Conservation (phyloP, 169 alveolate species). For the Pseudocohnilembus persalinus region DNA sequence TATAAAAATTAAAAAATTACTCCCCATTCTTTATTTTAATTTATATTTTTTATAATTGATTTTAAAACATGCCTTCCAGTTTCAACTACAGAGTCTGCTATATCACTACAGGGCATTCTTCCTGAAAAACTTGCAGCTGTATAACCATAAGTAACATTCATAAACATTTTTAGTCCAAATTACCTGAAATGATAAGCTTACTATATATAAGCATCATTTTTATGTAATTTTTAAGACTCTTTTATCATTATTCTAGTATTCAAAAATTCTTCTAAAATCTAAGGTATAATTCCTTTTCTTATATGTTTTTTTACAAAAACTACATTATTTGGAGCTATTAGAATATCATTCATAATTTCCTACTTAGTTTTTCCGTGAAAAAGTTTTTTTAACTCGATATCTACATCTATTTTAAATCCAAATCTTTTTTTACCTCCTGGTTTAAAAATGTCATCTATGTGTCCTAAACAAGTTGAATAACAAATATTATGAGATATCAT, state of each 20-base stretch:
- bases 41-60: conserved; percentile 53
- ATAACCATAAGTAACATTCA: conserved; percentile 83
- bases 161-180: conserved; percentile 71
- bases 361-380: conserved; percentile 23
- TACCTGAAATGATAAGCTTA: conserved; percentile 71
- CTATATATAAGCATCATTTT: conserved; percentile 48
- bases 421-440: conserved; percentile 55
- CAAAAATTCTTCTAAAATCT: conserved; percentile 71
- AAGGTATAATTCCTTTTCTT: conserved; percentile 74
- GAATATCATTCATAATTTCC: conserved; percentile 48
- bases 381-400: conserved; percentile 22
- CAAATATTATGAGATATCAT: conserved; percentile 83
- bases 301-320: conserved; percentile 71
- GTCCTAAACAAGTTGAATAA: conserved; percentile 82
- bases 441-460: conserved; percentile 45
- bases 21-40: conserved; percentile 51
- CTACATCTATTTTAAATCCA: conserved; percentile 72
- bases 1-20: no score
- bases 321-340: conserved; percentile 68
- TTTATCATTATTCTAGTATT: conserved; percentile 82
- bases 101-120: conserved; percentile 84
- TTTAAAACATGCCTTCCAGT: conserved; percentile 65
- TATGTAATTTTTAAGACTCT: conserved; percentile 66
- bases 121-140: conserved; percentile 84
- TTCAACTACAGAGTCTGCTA: conserved; percentile 77